Evolutionary conservation across 768 basidiomycete genomes (phyloP).

Genomic region (Clathrus columnatus): DNA sequence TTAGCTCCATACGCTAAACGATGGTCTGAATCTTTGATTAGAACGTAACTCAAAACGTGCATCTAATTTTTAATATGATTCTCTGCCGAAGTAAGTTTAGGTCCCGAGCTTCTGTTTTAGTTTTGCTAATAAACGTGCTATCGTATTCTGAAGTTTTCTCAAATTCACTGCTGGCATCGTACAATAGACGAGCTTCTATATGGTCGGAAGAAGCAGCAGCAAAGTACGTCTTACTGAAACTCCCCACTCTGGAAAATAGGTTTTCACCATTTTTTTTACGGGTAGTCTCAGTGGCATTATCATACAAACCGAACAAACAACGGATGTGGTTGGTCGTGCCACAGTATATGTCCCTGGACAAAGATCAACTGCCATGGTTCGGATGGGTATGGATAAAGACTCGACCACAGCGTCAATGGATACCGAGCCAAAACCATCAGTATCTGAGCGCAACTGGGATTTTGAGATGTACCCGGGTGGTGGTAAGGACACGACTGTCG

Average conservation of each 20-base stretch:
- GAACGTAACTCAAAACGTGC: background rate
- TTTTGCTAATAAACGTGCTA: too few relatives aligned
- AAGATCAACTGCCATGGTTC: too few relatives aligned
- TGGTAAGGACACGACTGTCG: background rate
- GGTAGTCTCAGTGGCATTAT: background rate
- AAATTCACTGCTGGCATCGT: background rate
- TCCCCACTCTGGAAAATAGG: too few relatives aligned
- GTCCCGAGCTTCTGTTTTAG: too few relatives aligned
- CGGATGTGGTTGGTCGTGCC: too few relatives aligned
- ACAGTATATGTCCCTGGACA: too few relatives aligned
- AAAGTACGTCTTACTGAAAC: background rate
- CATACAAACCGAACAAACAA: background rate
- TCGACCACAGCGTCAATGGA: background rate
- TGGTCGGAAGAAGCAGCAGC: background rate
- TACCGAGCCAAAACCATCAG: background rate
- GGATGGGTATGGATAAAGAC: background rate
- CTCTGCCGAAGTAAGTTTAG: background rate
- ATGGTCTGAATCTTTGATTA: too few relatives aligned
- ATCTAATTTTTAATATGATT: background rate
- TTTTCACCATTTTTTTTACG: background rate
- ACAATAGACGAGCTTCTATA: background rate
- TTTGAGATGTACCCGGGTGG: background rate
- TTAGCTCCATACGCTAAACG: too few relatives aligned
- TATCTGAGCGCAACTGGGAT: background rate
- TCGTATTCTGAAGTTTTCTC: background rate